Conservation (phyloP, 345 rosid species). For the Rhodamnia rubescens region DNA sequence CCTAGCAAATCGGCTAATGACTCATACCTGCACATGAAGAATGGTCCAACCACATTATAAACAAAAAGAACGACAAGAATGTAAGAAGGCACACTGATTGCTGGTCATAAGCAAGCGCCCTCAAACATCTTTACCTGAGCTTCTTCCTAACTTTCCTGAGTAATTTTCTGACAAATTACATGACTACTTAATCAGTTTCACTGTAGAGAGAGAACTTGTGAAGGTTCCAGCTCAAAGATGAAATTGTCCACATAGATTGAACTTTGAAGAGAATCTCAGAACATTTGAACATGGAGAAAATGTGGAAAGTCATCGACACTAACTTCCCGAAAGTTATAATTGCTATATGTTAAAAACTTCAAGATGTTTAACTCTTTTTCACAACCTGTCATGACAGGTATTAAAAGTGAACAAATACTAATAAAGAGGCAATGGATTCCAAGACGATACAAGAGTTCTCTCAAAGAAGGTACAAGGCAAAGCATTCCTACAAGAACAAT, state of each 20-base stretch:
- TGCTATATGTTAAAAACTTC: not conserved
- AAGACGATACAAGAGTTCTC: not conserved
- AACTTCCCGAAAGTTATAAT: not conserved
- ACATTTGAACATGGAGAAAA: not conserved
- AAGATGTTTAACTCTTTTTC: not conserved
- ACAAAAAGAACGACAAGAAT: not conserved
- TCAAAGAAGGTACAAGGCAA: not conserved
- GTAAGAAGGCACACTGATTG: not conserved
- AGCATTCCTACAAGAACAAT: not conserved
- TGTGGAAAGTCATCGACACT: not conserved
- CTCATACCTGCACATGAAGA: constrained; percentile 55
- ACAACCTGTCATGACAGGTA: not conserved
- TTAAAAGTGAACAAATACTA: not conserved
- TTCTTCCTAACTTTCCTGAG: not conserved
- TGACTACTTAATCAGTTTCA: not conserved
- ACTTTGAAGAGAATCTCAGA: not conserved
- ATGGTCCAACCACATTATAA: not conserved
- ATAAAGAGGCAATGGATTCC: not conserved
- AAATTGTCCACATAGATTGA: not conserved
- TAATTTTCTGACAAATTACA: not conserved
- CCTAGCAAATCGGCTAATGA: constrained; percentile 67
- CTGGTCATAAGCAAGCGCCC: not conserved
- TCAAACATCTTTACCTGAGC: not conserved
- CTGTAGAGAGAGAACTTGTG: not conserved
- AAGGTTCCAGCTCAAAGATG: not conserved